Percentiles rank a stretch among this genome's conserved stretches.
Evolutionary conservation across 345 rosid genomes (phyloP).

Genomic region (Populus pruinosa): DNA sequence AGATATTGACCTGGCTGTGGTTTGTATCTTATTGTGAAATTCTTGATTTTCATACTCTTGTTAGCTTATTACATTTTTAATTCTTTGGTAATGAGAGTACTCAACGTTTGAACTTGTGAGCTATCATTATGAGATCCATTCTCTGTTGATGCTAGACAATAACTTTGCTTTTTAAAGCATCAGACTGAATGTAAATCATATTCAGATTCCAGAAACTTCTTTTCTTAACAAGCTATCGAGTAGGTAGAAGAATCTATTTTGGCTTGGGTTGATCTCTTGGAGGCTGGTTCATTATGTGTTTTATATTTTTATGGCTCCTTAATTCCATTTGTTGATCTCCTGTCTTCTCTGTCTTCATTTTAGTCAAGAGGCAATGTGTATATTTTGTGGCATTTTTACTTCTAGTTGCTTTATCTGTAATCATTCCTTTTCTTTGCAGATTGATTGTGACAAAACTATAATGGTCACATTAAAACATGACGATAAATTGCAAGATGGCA

Average conservation of each 20-base stretch:
- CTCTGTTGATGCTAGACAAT: neutral
- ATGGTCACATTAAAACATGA: constrained; percentile 93
- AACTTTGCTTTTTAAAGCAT: neutral
- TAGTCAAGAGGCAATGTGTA: neutral
- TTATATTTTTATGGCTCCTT: neutral
- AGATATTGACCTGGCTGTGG: constrained; percentile 92
- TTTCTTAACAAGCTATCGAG: neutral
- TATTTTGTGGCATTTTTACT: constrained; percentile 6
- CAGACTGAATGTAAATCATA: neutral
- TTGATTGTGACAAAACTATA: constrained; percentile 88
- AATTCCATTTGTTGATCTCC: neutral
- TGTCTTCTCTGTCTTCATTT: neutral
- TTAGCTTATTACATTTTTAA: neutral
- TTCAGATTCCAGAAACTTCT: neutral
- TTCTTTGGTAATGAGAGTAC: neutral
- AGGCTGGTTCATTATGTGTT: neutral
- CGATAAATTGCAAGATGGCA: constrained; percentile 90
- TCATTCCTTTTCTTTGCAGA: constrained; percentile 44
- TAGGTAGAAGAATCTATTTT: neutral
- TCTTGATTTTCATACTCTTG: neutral
- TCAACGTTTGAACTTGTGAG: neutral
- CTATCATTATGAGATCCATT: neutral
- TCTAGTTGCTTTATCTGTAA: constrained; percentile 14
- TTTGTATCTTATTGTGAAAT: constrained; percentile 36
- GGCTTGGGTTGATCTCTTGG: neutral